Percentiles rank a stretch among this genome's conserved stretches.
These are phyloP conservation scores for Saturnispora quitensis DNA, from an alignment of 805 yeast genomes.

Conservation along the genomic window DNA sequence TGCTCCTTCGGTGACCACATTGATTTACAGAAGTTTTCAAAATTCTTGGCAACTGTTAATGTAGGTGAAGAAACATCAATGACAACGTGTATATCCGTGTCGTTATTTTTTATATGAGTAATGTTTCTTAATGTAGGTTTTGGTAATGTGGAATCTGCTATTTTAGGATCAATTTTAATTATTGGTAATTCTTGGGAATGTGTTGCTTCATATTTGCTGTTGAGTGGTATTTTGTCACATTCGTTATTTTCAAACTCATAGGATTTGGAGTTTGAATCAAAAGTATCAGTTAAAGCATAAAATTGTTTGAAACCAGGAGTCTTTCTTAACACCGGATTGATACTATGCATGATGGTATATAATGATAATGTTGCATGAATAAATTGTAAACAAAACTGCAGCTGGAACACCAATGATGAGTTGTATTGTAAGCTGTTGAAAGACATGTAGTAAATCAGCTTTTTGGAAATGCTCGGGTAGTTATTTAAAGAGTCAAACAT, in stretches of 20 bases:
- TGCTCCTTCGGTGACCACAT: constrained; percentile 22
- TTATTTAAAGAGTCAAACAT: constrained; percentile 7
- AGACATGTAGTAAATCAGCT: constrained; percentile 16
- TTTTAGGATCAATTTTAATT: not conserved
- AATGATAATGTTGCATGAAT: constrained; percentile 23
- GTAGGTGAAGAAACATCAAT: constrained; percentile 30
- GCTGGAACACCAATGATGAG: constrained; percentile 15
- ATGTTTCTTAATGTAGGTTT: not conserved
- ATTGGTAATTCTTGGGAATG: not conserved
- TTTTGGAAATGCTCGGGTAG: constrained; percentile 8
- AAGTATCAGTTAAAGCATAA: constrained; percentile 6
- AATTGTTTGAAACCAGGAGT: constrained; percentile 7
- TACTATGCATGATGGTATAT: constrained; percentile 23
- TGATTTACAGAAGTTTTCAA: constrained; percentile 30
- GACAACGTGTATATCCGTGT: constrained; percentile 21
- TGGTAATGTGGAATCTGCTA: constrained; percentile 5
- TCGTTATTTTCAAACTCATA: constrained; percentile 1
- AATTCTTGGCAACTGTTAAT: constrained; percentile 31
- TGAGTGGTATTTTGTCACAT: not conserved
- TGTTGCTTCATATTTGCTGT: not conserved
- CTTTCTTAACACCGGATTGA: constrained; percentile 20
- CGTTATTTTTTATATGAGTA: not conserved
- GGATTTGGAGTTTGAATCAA: not conserved
- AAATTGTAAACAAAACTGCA: constrained; percentile 24
- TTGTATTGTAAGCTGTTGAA: constrained; percentile 14